Conservation (phyloP, 2,329 filamentous ascomycete species). For the Venturia effusa region DNA sequence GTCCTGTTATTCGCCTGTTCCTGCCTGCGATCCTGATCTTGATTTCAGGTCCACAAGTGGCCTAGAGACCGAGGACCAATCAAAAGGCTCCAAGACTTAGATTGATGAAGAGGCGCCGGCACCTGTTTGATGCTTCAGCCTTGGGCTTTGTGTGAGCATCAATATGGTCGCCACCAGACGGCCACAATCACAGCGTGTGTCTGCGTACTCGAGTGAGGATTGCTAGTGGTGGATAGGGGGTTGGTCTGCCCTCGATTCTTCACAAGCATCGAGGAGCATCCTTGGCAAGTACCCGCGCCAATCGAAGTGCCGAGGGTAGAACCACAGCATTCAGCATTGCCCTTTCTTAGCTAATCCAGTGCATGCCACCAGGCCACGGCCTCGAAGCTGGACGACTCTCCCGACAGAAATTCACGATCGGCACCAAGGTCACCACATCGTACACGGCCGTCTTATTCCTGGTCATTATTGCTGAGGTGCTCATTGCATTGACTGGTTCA, state of each 20-base stretch:
- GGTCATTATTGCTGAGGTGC: neutral
- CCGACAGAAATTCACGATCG: neutral
- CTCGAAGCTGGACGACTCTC: neutral
- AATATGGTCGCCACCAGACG: neutral
- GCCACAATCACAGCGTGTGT: neutral
- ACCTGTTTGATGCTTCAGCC: neutral
- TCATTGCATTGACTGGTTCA: neutral
- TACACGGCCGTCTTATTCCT: neutral
- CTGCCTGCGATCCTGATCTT: neutral
- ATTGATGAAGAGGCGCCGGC: neutral
- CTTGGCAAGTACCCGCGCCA: neutral
- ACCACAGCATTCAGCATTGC: neutral
- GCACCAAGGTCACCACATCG: neutral
- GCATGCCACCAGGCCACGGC: no score
- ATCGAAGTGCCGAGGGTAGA: neutral
- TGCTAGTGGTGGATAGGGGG: neutral
- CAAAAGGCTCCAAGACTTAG: neutral
- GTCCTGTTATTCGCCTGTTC: constrained; percentile 2
- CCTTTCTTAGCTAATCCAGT: no score
- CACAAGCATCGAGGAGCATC: neutral
- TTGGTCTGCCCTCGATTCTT: neutral
- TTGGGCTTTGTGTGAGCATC: neutral
- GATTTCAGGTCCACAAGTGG: neutral
- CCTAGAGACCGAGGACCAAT: neutral
- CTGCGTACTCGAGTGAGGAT: neutral